Evolutionary conservation across 352 stramenopile genomes (phyloP).

Genomic region (Thalassiosira mediterranea): DNA sequence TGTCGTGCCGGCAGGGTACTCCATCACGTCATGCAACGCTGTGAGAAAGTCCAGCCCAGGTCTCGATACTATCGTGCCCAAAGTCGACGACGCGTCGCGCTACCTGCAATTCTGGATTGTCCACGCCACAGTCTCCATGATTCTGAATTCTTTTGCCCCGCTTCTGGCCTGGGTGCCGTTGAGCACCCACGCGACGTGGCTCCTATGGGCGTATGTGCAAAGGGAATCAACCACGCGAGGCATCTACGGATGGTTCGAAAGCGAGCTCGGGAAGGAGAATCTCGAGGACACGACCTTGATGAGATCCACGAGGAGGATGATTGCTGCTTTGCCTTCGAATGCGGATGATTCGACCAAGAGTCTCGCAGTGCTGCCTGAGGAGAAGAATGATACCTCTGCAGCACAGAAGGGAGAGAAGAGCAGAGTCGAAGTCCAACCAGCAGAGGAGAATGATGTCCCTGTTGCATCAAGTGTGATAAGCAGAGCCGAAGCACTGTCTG

Average conservation of each 20-base stretch:
- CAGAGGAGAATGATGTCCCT: too few relatives aligned
- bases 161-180: conserved; percentile 79
- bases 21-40: conserved; percentile 31
- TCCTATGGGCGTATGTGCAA: conserved; percentile 70
- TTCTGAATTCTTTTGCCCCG: conserved; percentile 53
- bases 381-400: background rate
- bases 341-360: conserved; percentile 1
- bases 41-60: conserved; percentile 23
- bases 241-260: conserved; percentile 63
- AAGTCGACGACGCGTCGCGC: conserved; percentile 43
- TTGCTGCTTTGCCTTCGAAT: conserved; percentile 48
- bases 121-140: conserved; percentile 50
- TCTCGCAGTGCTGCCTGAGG: background rate
- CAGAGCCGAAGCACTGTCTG: too few relatives aligned
- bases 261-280: conserved; percentile 52
- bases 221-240: conserved; percentile 55
- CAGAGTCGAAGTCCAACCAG: too few relatives aligned
- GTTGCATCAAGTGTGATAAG: too few relatives aligned
- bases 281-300: conserved; percentile 49
- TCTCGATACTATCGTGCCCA: conserved; percentile 26
- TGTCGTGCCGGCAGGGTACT: conserved; percentile 67
- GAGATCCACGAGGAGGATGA: conserved; percentile 26
- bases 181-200: conserved; percentile 68
- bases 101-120: conserved; percentile 81
- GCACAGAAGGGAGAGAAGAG: conserved; percentile 5